phyloP scores from a whole-genome alignment of 2,329 filamentous ascomycete genomes.

The Seiridium cupressi region DNA sequence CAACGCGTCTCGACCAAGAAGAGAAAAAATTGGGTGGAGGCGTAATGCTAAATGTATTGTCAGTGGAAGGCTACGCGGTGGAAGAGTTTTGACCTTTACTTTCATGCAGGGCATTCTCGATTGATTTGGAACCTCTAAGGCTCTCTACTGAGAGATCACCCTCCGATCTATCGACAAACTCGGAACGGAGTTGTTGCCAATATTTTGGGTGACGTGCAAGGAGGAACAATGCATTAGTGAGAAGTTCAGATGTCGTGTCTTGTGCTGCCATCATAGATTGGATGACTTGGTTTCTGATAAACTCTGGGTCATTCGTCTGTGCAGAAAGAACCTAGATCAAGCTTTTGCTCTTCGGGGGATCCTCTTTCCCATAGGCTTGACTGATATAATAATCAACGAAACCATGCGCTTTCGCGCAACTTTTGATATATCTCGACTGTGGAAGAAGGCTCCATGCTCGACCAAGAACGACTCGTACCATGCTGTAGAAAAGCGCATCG shows the following conservation, averaged over 20 bases:
- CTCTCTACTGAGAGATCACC: background rate
- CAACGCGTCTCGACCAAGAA: constrained; percentile 6
- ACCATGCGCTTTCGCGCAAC: too few species aligned
- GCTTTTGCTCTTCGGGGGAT: too few species aligned
- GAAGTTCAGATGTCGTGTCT: constrained; percentile 8
- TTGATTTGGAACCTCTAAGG: background rate
- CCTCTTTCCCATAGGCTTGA: too few species aligned
- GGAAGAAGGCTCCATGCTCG: too few species aligned
- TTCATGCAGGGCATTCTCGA: background rate
- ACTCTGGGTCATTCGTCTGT: too few species aligned
- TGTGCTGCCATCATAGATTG: constrained; percentile 10
- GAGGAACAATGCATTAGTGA: background rate
- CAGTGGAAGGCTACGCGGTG: background rate
- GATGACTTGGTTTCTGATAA: too few species aligned
- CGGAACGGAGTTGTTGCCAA: background rate
- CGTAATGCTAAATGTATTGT: background rate
- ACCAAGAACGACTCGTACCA: too few species aligned
- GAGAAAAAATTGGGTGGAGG: background rate
- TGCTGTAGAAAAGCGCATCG: too few species aligned
- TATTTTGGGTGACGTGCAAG: background rate
- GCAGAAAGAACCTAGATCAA: too few species aligned
- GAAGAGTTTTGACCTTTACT: background rate
- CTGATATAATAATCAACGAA: too few species aligned
- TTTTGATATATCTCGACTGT: too few species aligned
- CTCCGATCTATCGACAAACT: background rate